Base-by-base conservation (phyloP, 148 eudicot species). In the Cornus suecica region DNA sequence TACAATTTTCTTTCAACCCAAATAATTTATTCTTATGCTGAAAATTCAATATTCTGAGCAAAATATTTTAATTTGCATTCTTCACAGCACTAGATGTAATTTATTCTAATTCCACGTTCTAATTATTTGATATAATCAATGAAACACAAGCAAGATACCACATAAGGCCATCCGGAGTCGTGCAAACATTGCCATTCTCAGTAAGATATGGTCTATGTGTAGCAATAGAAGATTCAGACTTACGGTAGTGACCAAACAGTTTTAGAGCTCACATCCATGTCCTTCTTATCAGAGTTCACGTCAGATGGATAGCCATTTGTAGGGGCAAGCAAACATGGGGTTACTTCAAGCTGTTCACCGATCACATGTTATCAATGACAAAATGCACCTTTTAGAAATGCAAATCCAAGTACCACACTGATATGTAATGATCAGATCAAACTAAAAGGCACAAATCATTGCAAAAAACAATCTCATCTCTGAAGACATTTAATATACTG, bases 161-260 rank as follows among this genome's bases (percentile, higher is more conserved):
- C 65, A 64, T 25, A 72, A 1, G 58, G 62, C 32, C 51, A 62
- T 64, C 30, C 3, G 16, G 5, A 34, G 34, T 76, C 73, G 26
- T 3, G 42, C 42, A 37, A 37, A 37, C 42, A 37, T 37, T 37
- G 42, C 30, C 54, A 18, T 30, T 41, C 54, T 60, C 60, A 76
- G 20, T 20, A 13, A 62, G 68, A 26, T 42, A 48, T 32, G 42
- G 42, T 37, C 10, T n/a, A 62, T 9, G n/a, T 22, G 27, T 61
- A 30, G 10, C 31, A 54, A 65, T 42, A 66, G 4, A 32, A 65
- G 32, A 32, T 69, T 60, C 31, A 41, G 32, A 90, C 98, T 88
- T 87, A 94, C 98, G 98, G 98, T 80, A 94, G 81, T 34, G 89
- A 85, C 98, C 97, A 94, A 78, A 94, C 89, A n/a, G 82, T 81